Conservation (phyloP, 495 filamentous ascomycete species). For the Margaritispora aquatica region DNA sequence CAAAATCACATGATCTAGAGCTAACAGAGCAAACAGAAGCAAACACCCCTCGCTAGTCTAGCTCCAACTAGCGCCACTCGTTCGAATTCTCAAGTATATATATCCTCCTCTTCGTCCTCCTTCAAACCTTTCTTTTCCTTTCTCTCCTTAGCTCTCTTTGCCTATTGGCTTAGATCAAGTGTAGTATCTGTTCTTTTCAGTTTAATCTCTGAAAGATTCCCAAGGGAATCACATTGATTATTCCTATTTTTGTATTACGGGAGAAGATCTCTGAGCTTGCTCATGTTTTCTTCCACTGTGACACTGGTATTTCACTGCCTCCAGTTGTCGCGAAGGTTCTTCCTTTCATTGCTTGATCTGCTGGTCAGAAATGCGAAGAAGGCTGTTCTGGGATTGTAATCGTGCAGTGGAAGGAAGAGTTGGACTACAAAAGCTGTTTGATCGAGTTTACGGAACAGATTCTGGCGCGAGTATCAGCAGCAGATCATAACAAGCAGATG, state of each 20-base stretch:
- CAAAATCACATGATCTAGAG: not conserved
- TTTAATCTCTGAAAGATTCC: constrained; percentile 73
- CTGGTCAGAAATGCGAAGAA: not conserved
- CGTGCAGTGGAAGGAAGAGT: too few relatives aligned
- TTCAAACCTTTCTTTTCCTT: not conserved
- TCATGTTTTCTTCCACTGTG: not conserved
- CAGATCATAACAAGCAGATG: too few relatives aligned
- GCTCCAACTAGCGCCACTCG: not conserved
- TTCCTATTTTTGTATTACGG: not conserved
- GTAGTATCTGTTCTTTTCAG: constrained; percentile 88
- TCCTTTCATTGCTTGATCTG: not conserved
- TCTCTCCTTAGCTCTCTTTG: constrained; percentile 22
- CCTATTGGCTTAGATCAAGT: constrained; percentile 24
- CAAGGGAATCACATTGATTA: constrained; percentile 51
- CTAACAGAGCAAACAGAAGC: not conserved
- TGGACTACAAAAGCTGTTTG: too few relatives aligned
- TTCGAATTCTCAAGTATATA: not conserved
- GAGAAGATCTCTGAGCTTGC: not conserved
- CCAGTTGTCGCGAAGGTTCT: not conserved
- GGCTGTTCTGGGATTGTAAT: not conserved
- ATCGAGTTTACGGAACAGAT: too few relatives aligned
- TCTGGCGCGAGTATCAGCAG: too few relatives aligned
- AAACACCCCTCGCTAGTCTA: not conserved
- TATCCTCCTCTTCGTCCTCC: not conserved
- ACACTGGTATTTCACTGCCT: not conserved